These are phyloP conservation scores for Xylariales sp. DNA, from an alignment of 2,329 filamentous ascomycete species.

Conservation along the genomic window DNA sequence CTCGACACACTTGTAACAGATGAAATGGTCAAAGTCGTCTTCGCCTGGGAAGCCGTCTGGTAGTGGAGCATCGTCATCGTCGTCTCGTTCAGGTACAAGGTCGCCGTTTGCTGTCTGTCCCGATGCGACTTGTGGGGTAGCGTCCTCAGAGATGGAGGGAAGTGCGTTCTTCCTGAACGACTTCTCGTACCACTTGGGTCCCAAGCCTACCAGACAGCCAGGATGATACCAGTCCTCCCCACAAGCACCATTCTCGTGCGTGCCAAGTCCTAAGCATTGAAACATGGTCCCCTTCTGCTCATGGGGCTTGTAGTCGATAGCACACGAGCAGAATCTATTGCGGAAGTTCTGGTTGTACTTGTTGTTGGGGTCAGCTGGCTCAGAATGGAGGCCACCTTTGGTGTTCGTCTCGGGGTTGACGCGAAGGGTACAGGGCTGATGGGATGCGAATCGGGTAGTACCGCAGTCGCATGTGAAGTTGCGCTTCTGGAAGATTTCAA, in stretches of 20 bases:
- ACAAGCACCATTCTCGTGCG: slow-evolving; percentile 76
- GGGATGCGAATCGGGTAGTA: slow-evolving; percentile 67
- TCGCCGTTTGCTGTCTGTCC: slow-evolving; percentile 20
- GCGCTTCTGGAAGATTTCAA: slow-evolving; percentile 93
- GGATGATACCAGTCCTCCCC: slow-evolving; percentile 98
- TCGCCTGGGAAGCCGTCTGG: slow-evolving; percentile 85
- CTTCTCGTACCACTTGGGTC: slow-evolving; percentile 65
- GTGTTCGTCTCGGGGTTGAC: slow-evolving; percentile 66
- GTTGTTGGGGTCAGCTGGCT: slow-evolving; percentile 68
- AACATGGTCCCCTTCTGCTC: slow-evolving; percentile 97
- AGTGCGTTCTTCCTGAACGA: slow-evolving; percentile 35
- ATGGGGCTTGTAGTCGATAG: slow-evolving; percentile 80
- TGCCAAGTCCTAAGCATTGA: slow-evolving; percentile 84
- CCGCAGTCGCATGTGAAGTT: slow-evolving; percentile 97
- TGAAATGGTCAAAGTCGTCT: slow-evolving; percentile 81
- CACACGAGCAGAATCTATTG: slow-evolving; percentile 88
- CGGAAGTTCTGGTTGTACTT: slow-evolving; percentile 94
- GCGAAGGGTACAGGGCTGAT: slow-evolving; percentile 71
- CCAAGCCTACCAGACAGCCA: slow-evolving; percentile 80
- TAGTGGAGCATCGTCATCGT: slow-evolving; percentile 60
- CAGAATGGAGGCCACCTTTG: slow-evolving; percentile 72
- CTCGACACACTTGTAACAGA: slow-evolving; percentile 92
- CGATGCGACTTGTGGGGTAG: slow-evolving; percentile 18
- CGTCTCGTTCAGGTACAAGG: slow-evolving; percentile 33
- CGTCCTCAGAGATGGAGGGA: slow-evolving; percentile 46